A percentile compares a stretch with the other conserved stretches of the same genome.
These are phyloP conservation scores for Penicillium glabrum DNA, from an alignment of 2,329 filamentous ascomycete species.

Conservation along the genomic window DNA sequence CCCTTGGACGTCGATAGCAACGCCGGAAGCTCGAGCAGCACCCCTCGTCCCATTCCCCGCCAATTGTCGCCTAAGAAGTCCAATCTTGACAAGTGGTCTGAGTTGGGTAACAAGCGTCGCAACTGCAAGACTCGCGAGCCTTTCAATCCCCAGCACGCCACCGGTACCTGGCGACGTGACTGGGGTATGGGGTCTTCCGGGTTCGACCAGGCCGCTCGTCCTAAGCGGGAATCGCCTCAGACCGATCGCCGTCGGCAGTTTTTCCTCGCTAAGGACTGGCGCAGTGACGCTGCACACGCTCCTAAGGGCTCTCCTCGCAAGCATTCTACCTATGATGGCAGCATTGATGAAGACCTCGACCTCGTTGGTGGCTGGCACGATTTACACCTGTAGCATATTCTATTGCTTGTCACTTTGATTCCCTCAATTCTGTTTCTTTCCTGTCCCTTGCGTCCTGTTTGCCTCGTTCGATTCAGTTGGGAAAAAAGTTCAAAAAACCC, in stretches of 20 bases:
- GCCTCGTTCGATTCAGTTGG: slow-evolving; percentile 20
- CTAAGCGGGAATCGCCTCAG: slow-evolving; percentile 33
- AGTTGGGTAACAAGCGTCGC: slow-evolving; percentile 73
- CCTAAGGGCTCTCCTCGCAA: slow-evolving; percentile 34
- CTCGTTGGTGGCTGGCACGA: slow-evolving; percentile 93
- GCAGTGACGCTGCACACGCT: slow-evolving; percentile 36
- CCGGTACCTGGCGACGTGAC: slow-evolving; percentile 45
- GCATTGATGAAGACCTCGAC: slow-evolving; percentile 71
- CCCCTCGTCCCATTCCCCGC: slow-evolving; percentile 43
- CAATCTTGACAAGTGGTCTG: slow-evolving; percentile 80
- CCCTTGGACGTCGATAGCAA: slow-evolving; percentile 67
- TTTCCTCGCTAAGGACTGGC: slow-evolving; percentile 50
- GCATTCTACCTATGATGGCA: slow-evolving; percentile 52
- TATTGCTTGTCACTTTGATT: slow-evolving; percentile 8
- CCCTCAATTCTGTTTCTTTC: slow-evolving; percentile 14
- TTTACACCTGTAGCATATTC: slow-evolving; percentile 55
- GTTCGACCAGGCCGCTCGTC: slow-evolving; percentile 35
- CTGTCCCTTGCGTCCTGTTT: slow-evolving; percentile 15
- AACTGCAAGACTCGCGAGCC: slow-evolving; percentile 59
- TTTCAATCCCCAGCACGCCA: slow-evolving; percentile 50
- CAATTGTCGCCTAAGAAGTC: slow-evolving; percentile 60
- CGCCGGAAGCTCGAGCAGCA: slow-evolving; percentile 37
- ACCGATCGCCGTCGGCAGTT: slow-evolving; percentile 36
- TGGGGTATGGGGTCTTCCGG: slow-evolving; percentile 39
- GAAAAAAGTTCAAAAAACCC: slow-evolving; percentile 25